phyloP scores from a whole-genome alignment of 208 protist genomes.

The Novymonas esmeraldas region DNA sequence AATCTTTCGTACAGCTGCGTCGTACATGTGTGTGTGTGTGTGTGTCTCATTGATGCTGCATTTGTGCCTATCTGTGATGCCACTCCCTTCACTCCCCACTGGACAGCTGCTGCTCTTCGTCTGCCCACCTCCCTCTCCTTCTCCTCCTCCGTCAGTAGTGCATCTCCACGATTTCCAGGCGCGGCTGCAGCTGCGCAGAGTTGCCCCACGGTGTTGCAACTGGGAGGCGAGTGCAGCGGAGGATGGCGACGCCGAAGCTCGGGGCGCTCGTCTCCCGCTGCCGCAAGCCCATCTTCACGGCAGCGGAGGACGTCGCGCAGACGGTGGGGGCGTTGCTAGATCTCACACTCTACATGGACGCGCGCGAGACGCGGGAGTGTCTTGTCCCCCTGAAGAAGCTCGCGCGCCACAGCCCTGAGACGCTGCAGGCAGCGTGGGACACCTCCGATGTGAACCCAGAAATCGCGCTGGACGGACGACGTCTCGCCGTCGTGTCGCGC shows the following conservation, averaged over 20 bases:
- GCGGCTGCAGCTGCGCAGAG: too few species aligned
- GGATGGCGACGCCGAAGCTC: constrained; percentile 1
- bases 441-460: constrained; percentile 7
- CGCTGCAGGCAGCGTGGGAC: constrained; percentile 19
- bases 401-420: constrained; percentile 15
- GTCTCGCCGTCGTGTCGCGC: constrained; percentile 14
- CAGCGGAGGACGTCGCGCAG: constrained; percentile 41
- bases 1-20: too few species aligned
- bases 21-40: too few species aligned
- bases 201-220: background rate
- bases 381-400: constrained; percentile 25
- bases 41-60: background rate
- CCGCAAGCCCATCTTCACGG: constrained; percentile 38
- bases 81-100: constrained; percentile 10
- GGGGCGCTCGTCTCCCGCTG: constrained; percentile 22
- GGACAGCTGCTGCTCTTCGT: background rate
- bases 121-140: background rate
- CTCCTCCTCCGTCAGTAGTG: too few species aligned
- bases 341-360: constrained; percentile 38
- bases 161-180: too few species aligned
- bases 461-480: constrained; percentile 6
- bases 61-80: constrained; percentile 12
- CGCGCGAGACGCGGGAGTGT: constrained; percentile 18
- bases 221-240: too few species aligned
- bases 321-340: constrained; percentile 46